Evolutionary conservation across 129 eudicot genomes (phyloP).

Genomic region (Arctium minus): DNA sequence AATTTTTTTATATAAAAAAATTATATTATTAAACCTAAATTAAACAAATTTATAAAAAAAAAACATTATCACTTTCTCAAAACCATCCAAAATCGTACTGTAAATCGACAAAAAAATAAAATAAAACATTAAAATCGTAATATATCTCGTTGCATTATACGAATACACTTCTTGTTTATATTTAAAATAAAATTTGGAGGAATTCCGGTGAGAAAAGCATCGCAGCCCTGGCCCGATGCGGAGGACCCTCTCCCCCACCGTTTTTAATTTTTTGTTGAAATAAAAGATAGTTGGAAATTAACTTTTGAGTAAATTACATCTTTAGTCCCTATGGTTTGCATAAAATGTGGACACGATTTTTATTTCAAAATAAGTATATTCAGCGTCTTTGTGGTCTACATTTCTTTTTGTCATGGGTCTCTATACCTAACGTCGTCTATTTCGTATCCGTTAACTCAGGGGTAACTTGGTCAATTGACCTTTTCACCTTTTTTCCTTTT

Average conservation of each 20-base stretch:
- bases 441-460: neutral
- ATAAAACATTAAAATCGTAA: too few species aligned
- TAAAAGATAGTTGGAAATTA: neutral
- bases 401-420: neutral
- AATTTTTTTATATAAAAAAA: too few species aligned
- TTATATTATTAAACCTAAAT: too few species aligned
- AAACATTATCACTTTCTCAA: too few species aligned
- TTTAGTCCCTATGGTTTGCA: neutral
- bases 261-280: neutral
- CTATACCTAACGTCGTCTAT: neutral
- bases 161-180: too few species aligned
- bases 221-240: neutral
- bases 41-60: too few species aligned
- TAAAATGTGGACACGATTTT: neutral
- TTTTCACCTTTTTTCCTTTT: neutral
- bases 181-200: neutral
- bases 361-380: neutral
- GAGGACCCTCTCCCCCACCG: neutral
- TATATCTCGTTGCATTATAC: too few species aligned
- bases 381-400: neutral
- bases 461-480: neutral
- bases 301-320: neutral
- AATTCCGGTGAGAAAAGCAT: neutral
- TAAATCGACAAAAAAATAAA: too few species aligned
- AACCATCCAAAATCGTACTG: too few species aligned